Conservation (phyloP, 2,329 filamentous ascomycete species). For the Alternaria sp. region DNA sequence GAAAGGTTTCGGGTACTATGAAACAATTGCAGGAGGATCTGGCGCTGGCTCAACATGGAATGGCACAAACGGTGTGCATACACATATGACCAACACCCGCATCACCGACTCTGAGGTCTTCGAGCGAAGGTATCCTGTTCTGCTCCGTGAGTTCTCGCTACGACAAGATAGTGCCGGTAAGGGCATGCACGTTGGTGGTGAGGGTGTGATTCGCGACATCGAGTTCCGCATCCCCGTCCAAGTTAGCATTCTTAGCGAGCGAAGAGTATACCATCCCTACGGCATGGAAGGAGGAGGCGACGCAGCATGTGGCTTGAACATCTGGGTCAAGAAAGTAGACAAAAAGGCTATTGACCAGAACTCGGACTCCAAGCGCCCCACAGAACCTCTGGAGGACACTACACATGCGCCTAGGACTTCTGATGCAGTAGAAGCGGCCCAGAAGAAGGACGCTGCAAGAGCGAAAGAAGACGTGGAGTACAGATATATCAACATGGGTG, state of each 20-base stretch:
- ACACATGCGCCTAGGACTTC: slow-evolving; percentile 60
- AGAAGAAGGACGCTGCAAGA: slow-evolving; percentile 39
- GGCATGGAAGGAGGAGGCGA: slow-evolving; percentile 85
- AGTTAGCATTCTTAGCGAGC: slow-evolving; percentile 80
- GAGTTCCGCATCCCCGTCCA: slow-evolving; percentile 82
- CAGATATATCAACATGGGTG: slow-evolving; percentile 75
- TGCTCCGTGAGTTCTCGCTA: slow-evolving; percentile 75
- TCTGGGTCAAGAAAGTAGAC: slow-evolving; percentile 81
- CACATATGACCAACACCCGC: slow-evolving; percentile 86
- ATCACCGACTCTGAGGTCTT: slow-evolving; percentile 85
- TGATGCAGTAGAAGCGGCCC: slow-evolving; percentile 48
- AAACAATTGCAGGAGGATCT: slow-evolving; percentile 81
- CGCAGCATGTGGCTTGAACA: slow-evolving; percentile 79
- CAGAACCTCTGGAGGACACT: slow-evolving; percentile 20
- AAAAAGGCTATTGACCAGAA: slow-evolving; percentile 36
- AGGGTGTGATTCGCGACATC: slow-evolving; percentile 80
- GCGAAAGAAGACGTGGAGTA: slow-evolving; percentile 60
- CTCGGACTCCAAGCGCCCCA: slow-evolving; percentile 32
- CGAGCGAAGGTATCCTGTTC: slow-evolving; percentile 77
- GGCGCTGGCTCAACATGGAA: slow-evolving; percentile 78
- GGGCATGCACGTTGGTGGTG: slow-evolving; percentile 75
- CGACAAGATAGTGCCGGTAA: slow-evolving; percentile 69
- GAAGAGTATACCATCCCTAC: slow-evolving; percentile 80
- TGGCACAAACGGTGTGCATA: slow-evolving; percentile 79
- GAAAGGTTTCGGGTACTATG: slow-evolving; percentile 87